phyloP scores from a whole-genome alignment of 2,329 filamentous ascomycete species.

The Didymella pomorum region DNA sequence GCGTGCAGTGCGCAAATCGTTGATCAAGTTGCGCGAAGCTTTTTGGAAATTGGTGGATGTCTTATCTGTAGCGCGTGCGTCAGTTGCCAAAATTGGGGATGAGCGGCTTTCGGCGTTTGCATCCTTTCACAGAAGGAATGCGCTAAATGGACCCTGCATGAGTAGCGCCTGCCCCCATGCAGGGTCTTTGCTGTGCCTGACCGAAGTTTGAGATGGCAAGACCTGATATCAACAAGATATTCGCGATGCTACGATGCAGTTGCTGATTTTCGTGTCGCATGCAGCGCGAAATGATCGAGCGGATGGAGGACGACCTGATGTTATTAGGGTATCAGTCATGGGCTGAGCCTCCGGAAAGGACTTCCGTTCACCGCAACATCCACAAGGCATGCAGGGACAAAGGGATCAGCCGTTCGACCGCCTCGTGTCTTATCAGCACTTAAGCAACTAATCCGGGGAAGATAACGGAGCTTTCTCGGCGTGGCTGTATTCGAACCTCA shows the following conservation, averaged over 20 bases:
- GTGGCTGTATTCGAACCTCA: conserved; percentile 17
- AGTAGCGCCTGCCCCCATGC: conserved; percentile 3
- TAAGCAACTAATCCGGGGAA: conserved; percentile 40
- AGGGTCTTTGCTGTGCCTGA: conserved; percentile 14
- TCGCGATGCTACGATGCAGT: neutral
- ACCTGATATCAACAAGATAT: neutral
- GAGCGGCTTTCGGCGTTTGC: neutral
- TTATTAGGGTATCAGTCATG: neutral
- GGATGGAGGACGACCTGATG: neutral
- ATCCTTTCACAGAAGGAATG: neutral
- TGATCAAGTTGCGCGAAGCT: neutral
- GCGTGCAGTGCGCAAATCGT: neutral
- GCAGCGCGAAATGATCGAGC: neutral
- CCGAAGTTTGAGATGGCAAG: neutral
- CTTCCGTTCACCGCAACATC: conserved; percentile 10
- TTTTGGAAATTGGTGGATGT: neutral
- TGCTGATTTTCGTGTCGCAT: too few relatives aligned
- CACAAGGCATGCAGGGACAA: conserved; percentile 3
- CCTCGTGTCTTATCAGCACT: conserved; percentile 34
- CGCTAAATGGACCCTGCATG: conserved; percentile 16
- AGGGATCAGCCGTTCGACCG: conserved; percentile 25
- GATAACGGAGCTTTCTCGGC: conserved; percentile 28
- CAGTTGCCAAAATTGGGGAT: conserved; percentile 6
- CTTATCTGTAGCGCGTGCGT: conserved; percentile 11
- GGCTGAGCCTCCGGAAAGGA: neutral